These are phyloP conservation scores for Coelastrella sp. DNA, from an alignment of 139 green algal genomes.

Conservation along the genomic window DNA sequence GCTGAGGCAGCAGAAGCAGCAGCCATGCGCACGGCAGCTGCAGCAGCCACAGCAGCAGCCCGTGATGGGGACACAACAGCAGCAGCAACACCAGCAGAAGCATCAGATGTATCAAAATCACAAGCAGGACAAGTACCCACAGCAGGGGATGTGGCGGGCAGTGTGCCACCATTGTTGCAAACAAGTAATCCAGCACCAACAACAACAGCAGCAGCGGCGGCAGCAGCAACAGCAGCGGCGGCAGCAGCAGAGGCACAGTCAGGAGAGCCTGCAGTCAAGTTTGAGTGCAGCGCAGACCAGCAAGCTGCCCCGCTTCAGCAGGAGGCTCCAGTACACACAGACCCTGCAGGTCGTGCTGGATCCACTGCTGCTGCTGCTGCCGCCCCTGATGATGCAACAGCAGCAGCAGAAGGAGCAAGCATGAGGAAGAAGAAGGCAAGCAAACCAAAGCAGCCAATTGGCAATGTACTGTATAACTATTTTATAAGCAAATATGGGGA, in stretches of 20 bases:
- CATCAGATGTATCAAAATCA: neutral
- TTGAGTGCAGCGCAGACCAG: neutral
- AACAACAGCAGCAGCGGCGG: neutral
- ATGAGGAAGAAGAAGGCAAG: neutral
- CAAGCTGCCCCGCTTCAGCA: neutral
- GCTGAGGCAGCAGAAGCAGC: neutral
- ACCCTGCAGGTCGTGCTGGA: neutral
- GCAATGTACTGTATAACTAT: neutral
- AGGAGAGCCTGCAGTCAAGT: neutral
- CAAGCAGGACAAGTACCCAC: no score
- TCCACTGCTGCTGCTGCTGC: neutral
- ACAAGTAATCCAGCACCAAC: no score
- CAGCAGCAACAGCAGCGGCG: neutral
- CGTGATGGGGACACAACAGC: neutral
- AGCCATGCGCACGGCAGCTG: neutral
- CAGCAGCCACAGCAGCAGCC: neutral
- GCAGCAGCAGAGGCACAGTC: neutral
- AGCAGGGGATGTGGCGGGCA: no score
- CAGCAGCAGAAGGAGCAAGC: neutral
- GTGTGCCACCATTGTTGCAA: no score
- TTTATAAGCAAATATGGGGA: conserved; percentile 3
- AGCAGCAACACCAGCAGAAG: neutral
- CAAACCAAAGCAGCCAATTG: neutral
- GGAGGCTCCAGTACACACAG: neutral
- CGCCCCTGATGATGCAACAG: neutral